phyloP scores from a whole-genome alignment of 192 early-diverging fungal species.

The Gigaspora rosea region DNA sequence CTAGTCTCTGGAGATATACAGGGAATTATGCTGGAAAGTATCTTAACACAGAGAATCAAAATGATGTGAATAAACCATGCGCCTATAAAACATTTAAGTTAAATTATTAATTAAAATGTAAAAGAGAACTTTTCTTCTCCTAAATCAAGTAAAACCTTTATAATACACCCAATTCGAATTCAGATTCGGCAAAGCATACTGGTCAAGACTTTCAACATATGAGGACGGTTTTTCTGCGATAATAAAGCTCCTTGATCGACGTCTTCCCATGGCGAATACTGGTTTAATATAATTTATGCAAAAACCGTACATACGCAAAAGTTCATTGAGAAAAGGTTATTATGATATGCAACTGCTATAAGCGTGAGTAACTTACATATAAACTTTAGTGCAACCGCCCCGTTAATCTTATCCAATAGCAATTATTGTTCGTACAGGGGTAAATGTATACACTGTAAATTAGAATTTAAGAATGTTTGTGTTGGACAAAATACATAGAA shows the following conservation, averaged over 20 bases:
- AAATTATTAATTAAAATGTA: neutral
- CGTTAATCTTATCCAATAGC: too few relatives aligned
- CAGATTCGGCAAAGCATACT: constrained; percentile 60
- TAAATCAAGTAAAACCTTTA: constrained; percentile 46
- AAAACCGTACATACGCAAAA: too few relatives aligned
- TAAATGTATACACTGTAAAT: too few relatives aligned
- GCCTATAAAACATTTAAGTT: constrained; percentile 59
- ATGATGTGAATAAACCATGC: constrained; percentile 90
- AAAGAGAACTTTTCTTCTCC: neutral
- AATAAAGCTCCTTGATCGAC: constrained; percentile 33
- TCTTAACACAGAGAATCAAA: constrained; percentile 76
- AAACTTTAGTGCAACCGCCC: too few relatives aligned
- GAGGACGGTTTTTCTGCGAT: constrained; percentile 22
- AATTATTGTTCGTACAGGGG: too few relatives aligned
- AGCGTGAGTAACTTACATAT: too few relatives aligned
- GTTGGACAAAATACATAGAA: too few relatives aligned
- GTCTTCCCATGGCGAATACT: neutral
- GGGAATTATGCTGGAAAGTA: constrained; percentile 83
- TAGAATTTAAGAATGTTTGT: too few relatives aligned
- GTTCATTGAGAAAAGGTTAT: too few relatives aligned
- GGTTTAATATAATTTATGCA: too few relatives aligned
- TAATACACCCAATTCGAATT: constrained; percentile 65
- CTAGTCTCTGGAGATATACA: constrained; percentile 88
- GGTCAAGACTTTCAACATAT: constrained; percentile 45
- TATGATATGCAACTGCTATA: too few relatives aligned